Evolutionary conservation across 352 stramenopile genomes (phyloP), one percentile per base, ranked within the genome.

Genomic region (Globisporangium sylvaticum): DNA sequence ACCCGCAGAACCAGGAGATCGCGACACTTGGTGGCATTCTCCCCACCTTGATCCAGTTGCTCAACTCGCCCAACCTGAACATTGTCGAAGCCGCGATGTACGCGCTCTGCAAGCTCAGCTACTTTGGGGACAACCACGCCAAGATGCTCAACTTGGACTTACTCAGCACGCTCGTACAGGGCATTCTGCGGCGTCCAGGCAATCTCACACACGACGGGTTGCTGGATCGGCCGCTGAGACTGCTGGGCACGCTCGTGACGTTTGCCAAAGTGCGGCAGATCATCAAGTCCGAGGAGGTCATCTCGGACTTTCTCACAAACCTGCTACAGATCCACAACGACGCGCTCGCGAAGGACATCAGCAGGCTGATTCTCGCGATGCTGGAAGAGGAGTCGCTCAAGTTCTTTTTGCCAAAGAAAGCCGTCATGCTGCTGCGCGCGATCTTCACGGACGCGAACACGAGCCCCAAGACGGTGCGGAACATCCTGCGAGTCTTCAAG

Each of bases 331-430:
- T 89, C 3, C 79, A 90, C 42, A 75, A 69, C 15, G 73, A 80
- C 25, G 66, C 62, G 0, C 27, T 91, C 7, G 77, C 75, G 1
- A 94, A 94, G 65, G 92, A 94, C 59, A 73, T 79, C 3, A 88
- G 74, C 39, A 76, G 86, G 0, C 66, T 92, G 4, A 71, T 94
- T 12, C 48, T 89, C 20, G 70, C 72, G 9, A 76, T 94, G 67
- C 75, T 94, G 3, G 69, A 80, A 15, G 83, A 94, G 39, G 84
- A 94, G 46, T 89, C 86, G 6, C 75, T 94, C 39, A 89, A 89
- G 66, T 91, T 94, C 39, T 94, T 94, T 57, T 59, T 94, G 14
- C 86, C 83, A 0, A 94, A 94, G 68, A 90, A 91, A 48, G 91
- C 86, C 0, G 79, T 94, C 2, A 79, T 78, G 61, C 59, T 92